These are phyloP conservation scores for Dendryphion nanum DNA, from an alignment of 2,329 filamentous ascomycete genomes.

Conservation along the genomic window DNA sequence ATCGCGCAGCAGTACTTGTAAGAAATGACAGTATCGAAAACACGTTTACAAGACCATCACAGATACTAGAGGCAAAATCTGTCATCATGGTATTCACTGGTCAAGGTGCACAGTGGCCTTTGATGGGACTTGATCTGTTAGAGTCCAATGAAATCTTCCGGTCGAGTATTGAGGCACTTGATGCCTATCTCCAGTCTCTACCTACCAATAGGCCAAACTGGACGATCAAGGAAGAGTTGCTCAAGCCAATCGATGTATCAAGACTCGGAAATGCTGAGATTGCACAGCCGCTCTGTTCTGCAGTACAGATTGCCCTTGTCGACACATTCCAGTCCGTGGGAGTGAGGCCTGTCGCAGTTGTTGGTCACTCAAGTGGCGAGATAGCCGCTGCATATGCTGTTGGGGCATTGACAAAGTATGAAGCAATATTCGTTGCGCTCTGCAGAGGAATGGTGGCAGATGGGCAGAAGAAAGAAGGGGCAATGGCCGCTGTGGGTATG, in stretches of 20 bases:
- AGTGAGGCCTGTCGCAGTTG: slow-evolving; percentile 11
- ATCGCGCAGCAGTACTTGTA: slow-evolving; percentile 2
- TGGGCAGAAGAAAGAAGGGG: not conserved
- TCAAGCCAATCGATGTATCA: not conserved
- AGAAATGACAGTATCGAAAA: not conserved
- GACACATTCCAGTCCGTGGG: slow-evolving; percentile 8
- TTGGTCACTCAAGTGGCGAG: slow-evolving; percentile 22
- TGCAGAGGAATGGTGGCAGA: slow-evolving; percentile 1
- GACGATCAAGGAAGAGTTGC: slow-evolving; percentile 2
- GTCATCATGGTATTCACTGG: slow-evolving; percentile 39
- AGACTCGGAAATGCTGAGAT: slow-evolving; percentile 11
- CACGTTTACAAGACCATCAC: not conserved
- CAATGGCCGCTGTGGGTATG: slow-evolving; percentile 5
- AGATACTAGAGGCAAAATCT: not conserved
- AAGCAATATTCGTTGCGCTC: slow-evolving; percentile 7
- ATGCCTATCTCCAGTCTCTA: not conserved
- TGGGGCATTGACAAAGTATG: slow-evolving; percentile 7
- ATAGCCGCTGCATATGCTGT: slow-evolving; percentile 23
- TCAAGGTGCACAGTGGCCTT: slow-evolving; percentile 45
- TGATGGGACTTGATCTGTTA: slow-evolving; percentile 40
- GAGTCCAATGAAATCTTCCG: not conserved
- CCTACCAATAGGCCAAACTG: slow-evolving; percentile 1
- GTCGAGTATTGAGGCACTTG: slow-evolving; percentile 1
- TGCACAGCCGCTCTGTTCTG: slow-evolving; percentile 14
- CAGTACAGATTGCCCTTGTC: slow-evolving; percentile 12